Conservation (phyloP, 2,329 filamentous ascomycete species). For the Grosmannia penicillata region DNA sequence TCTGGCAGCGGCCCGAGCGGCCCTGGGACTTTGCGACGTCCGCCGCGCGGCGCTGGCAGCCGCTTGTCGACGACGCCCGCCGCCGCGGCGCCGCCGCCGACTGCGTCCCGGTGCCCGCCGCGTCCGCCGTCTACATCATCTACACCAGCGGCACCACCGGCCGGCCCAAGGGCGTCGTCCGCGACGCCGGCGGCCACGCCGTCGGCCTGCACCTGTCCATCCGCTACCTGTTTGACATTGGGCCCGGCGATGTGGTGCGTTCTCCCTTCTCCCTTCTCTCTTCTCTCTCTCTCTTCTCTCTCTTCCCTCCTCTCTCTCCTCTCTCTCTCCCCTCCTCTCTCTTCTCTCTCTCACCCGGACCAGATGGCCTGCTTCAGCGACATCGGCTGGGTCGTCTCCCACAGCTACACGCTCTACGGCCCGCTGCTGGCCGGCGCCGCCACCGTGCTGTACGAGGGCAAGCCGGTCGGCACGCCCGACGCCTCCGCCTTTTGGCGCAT, state of each 20-base stretch:
- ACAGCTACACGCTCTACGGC: conserved; percentile 72
- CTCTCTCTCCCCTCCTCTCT: not conserved
- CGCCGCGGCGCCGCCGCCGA: conserved; percentile 53
- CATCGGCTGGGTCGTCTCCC: conserved; percentile 81
- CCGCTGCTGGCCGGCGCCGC: conserved; percentile 75
- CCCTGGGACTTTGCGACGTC: conserved; percentile 56
- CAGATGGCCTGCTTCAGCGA: conserved; percentile 36
- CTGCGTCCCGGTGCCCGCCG: conserved; percentile 64
- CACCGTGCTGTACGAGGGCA: conserved; percentile 86
- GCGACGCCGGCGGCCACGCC: conserved; percentile 74
- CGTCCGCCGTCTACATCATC: conserved; percentile 76
- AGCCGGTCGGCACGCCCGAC: conserved; percentile 78
- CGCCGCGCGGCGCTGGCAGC: conserved; percentile 64
- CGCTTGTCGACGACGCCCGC: conserved; percentile 54
- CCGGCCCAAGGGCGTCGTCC: conserved; percentile 65
- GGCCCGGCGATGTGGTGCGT: conserved; percentile 58
- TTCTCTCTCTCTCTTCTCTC: not conserved
- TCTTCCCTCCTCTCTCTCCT: not conserved
- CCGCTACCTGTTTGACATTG: conserved; percentile 69
- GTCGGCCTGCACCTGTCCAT: conserved; percentile 75
- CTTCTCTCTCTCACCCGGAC: not conserved
- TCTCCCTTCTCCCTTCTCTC: not conserved
- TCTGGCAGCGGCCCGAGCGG: conserved; percentile 73
- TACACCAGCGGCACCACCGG: conserved; percentile 80
- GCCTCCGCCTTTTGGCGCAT: conserved; percentile 82